Evolutionary conservation across 768 basidiomycete species (phyloP), one percentile per base, ranked within the genome.

Genomic region (Rhizopogon vinicolor): DNA sequence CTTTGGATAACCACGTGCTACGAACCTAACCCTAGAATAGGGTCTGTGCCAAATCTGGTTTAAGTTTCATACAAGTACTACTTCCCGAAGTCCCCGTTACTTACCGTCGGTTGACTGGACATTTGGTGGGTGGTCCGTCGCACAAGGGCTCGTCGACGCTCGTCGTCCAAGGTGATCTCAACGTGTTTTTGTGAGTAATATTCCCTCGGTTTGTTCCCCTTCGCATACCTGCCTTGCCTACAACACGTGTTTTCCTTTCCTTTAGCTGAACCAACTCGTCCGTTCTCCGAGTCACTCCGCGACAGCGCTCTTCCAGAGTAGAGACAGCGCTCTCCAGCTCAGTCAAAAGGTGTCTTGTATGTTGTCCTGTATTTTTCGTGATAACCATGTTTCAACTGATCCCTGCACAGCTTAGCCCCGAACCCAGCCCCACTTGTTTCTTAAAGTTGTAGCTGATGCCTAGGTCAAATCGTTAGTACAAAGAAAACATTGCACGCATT

Each of bases 231-330:
- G 71, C 72, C 73, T 72, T 48, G 51, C 60, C 42, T 49, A 54
- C 25, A 76, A 78, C 79, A 80, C 78, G 78, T 82, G 79, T 75
- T 66, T 60, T 51, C 56, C 68, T 54, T 56, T 55, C 22, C 54
- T 75, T 63, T 72, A 75, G 55, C 66, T 73, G 59, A 63, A 74
- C 63, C 68, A 37, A 37, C 35, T 5, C 35, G 13, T 75, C 63
- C 73, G 68, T 68, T 73, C 75, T 65, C 72, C 25, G 25, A 25
- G 25, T 25, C 25, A 72, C 68, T 62, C 58, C 67, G 64, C 44
- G 63, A 62, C 52, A 25, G 25, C 5, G 25, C 25, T 25, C 25
- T 60, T 75, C 44, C 52, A 67, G 57, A 53, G 55, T 35, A 45
- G 45, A 43, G 25, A 60, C 53, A 33, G 39, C 42, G 29, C 46